A percentile compares a stretch with the other conserved stretches of the same genome.
Evolutionary conservation across 805 yeast species (phyloP).

Genomic region (Candida tallmaniae): DNA sequence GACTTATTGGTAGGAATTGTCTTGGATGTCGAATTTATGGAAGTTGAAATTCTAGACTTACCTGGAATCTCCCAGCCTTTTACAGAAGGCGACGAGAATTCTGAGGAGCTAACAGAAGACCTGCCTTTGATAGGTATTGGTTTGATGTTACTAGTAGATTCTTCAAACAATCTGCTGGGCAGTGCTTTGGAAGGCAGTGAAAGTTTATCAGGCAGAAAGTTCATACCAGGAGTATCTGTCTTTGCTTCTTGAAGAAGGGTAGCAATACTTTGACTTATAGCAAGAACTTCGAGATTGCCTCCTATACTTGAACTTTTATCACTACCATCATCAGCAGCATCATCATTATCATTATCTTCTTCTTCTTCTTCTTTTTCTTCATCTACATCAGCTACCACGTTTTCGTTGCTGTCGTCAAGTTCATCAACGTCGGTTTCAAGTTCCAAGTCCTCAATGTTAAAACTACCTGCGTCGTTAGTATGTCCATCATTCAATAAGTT

Average conservation of each 20-base stretch:
- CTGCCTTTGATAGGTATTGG: slow-evolving; percentile 15
- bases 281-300: too few relatives aligned
- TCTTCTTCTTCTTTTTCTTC: slow-evolving; percentile 4
- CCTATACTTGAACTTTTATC: too few relatives aligned
- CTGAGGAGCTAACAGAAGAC: slow-evolving; percentile 17
- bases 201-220: too few relatives aligned
- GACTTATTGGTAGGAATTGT: slow-evolving; percentile 13
- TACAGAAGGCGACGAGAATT: slow-evolving; percentile 23
- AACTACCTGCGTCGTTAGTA: not conserved
- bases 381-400: not conserved
- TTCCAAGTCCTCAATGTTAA: slow-evolving; percentile 3
- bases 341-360: too few relatives aligned
- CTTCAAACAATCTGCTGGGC: too few relatives aligned
- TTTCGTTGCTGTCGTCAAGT: slow-evolving; percentile 1
- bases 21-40: slow-evolving; percentile 6
- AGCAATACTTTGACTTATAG: too few relatives aligned
- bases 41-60: slow-evolving; percentile 23
- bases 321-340: too few relatives aligned
- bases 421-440: slow-evolving; percentile 9
- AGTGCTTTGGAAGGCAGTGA: too few relatives aligned
- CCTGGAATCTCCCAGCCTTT: slow-evolving; percentile 48
- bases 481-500: slow-evolving; percentile 2
- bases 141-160: not conserved
- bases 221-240: too few relatives aligned
- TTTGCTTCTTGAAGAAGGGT: too few relatives aligned